Percentiles rank a stretch among this genome's conserved stretches.
phyloP scores from a whole-genome alignment of 495 filamentous ascomycete species.

The Delitschia confertaspora region DNA sequence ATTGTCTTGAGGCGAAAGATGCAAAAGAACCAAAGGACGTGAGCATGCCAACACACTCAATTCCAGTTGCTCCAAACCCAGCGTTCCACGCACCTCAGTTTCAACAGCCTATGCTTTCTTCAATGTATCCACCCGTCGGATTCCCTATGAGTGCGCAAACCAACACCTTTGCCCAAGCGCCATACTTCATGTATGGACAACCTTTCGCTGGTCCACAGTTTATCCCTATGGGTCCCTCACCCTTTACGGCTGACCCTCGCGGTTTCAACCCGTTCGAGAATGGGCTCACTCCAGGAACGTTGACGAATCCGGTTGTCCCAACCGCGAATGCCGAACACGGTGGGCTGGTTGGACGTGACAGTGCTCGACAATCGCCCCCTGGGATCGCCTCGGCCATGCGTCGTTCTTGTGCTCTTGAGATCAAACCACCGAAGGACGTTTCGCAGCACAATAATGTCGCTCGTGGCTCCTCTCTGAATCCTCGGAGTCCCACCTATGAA shows the following conservation, averaged over 20 bases:
- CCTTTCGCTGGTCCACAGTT: no score
- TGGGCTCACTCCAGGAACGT: no score
- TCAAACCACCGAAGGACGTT: conserved; percentile 25
- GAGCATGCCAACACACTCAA: background rate
- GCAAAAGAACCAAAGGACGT: background rate
- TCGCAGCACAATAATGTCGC: conserved; percentile 10
- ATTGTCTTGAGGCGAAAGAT: conserved; percentile 2
- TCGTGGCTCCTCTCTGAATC: conserved; percentile 26
- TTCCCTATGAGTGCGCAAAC: no score
- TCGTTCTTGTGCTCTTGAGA: conserved; percentile 30
- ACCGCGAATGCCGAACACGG: background rate
- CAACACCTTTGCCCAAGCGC: background rate
- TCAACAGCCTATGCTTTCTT: conserved; percentile 7
- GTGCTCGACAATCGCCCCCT: background rate
- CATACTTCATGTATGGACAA: no score
- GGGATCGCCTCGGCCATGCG: conserved; percentile 20
- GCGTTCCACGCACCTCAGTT: conserved; percentile 10
- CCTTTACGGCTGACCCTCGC: no score
- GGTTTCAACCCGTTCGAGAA: no score
- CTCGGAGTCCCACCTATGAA: conserved; percentile 34
- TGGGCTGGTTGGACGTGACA: background rate
- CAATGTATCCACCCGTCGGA: background rate
- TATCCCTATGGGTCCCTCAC: no score
- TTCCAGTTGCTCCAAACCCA: background rate
- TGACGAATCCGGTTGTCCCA: no score